Conservation (phyloP, 768 basidiomycete genomes). For the Panus rudis region DNA sequence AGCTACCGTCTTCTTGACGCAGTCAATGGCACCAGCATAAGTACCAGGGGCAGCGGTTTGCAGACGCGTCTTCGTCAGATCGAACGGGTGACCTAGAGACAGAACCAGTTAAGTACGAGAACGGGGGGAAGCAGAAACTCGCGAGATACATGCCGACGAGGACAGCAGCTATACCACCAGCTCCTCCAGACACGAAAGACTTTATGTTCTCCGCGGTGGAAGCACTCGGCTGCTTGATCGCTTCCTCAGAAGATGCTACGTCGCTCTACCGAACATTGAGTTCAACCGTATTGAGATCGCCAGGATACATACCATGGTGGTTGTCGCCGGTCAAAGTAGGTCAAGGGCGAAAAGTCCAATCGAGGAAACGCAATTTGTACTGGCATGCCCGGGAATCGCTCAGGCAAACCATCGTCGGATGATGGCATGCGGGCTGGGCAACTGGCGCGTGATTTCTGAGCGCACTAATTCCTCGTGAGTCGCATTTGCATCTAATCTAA, state of each 20-base stretch:
- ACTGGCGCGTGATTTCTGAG: too few species aligned
- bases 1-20: slow-evolving; percentile 86
- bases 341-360: too few species aligned
- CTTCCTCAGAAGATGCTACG: slow-evolving; percentile 16
- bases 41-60: slow-evolving; percentile 87
- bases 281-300: neutral
- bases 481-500: too few species aligned
- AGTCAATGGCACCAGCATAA: slow-evolving; percentile 90
- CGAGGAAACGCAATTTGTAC: too few species aligned
- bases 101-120: neutral
- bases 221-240: slow-evolving; percentile 3
- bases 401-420: too few species aligned
- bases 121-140: too few species aligned
- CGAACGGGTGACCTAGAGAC: slow-evolving; percentile 85
- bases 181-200: slow-evolving; percentile 90
- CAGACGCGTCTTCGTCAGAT: slow-evolving; percentile 91
- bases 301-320: neutral
- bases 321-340: too few species aligned
- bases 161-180: slow-evolving; percentile 83
- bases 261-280: slow-evolving; percentile 14
- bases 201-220: slow-evolving; percentile 46
- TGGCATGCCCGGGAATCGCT: too few species aligned
- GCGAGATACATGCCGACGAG: slow-evolving; percentile 88
- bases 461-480: too few species aligned
- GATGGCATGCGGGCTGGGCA: too few species aligned